A percentile compares a stretch with the other conserved stretches of the same genome.
Conservation (phyloP, 148 eudicot genomes). For the Vaccinium macrocarpon region DNA sequence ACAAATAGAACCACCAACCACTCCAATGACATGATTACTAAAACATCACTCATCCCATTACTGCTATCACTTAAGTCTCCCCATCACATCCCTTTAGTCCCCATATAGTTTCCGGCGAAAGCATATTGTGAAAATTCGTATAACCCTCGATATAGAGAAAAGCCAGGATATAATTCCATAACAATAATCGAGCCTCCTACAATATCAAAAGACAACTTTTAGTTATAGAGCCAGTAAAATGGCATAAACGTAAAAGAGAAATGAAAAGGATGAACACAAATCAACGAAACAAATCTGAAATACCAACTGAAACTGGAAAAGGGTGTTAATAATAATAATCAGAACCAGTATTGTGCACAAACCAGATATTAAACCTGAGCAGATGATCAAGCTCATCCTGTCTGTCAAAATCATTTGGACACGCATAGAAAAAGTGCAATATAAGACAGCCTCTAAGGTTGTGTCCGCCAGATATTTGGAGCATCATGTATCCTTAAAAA, state of each 20-base stretch:
- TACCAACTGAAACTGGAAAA: background rate
- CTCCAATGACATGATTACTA: no score
- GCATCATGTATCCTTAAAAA: background rate
- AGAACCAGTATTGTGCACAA: background rate
- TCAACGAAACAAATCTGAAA: background rate
- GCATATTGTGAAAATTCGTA: slow-evolving; percentile 74
- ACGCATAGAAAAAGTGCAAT: background rate
- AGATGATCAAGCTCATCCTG: background rate
- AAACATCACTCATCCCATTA: no score
- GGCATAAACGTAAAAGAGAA: background rate
- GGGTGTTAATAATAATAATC: background rate
- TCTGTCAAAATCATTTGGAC: slow-evolving; percentile 2
- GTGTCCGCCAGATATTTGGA: background rate
- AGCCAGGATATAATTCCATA: slow-evolving; percentile 90
- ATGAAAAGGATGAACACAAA: background rate
- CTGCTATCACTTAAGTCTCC: slow-evolving; percentile 51
- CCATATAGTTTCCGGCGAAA: slow-evolving; percentile 43
- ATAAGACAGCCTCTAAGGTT: background rate
- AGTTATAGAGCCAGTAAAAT: background rate
- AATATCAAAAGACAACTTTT: slow-evolving; percentile 15
- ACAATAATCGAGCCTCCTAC: slow-evolving; percentile 65
- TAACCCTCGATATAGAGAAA: slow-evolving; percentile 72
- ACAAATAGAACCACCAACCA: no score
- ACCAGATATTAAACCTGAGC: background rate
- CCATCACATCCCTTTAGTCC: slow-evolving; percentile 84